Conservation (phyloP, 768 basidiomycete species). For the Mycena latifolia region DNA sequence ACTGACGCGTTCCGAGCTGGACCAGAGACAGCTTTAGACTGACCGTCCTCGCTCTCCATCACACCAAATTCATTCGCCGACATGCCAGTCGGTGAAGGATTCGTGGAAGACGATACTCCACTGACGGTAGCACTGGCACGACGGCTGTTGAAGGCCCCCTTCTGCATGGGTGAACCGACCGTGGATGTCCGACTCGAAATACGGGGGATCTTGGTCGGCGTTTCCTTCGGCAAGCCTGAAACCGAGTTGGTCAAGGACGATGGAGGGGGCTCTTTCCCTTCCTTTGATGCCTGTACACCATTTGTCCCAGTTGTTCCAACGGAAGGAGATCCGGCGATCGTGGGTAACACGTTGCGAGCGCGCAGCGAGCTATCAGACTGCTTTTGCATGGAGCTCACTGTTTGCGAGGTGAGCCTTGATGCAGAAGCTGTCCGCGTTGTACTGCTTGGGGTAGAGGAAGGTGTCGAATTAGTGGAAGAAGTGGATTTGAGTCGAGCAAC, state of each 20-base stretch:
- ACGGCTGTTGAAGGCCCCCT: conserved; percentile 65
- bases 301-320: conserved; percentile 73
- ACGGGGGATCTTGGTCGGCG: conserved; percentile 93
- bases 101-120: conserved; percentile 65
- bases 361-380: conserved; percentile 88
- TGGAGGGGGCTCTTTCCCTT: conserved; percentile 67
- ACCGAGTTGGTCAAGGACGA: conserved; percentile 65
- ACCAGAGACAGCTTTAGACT: conserved; percentile 57
- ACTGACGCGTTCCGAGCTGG: conserved; percentile 65
- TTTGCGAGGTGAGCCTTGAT: conserved; percentile 82
- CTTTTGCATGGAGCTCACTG: conserved; percentile 89
- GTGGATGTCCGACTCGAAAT: conserved; percentile 90
- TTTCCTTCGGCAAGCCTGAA: conserved; percentile 76
- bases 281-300: conserved; percentile 59
- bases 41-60: conserved; percentile 70
- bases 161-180: conserved; percentile 77
- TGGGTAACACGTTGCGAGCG: conserved; percentile 81
- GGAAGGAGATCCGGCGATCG: conserved; percentile 95
- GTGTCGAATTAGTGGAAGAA: conserved; percentile 59
- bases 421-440: conserved; percentile 60
- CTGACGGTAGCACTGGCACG: conserved; percentile 75
- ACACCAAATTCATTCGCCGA: conserved; percentile 85
- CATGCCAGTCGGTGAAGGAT: conserved; percentile 71
- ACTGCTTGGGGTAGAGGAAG: conserved; percentile 51
- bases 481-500: conserved; percentile 83